phyloP scores from a whole-genome alignment of 495 filamentous ascomycete species.

The Xylaria intraflava region DNA sequence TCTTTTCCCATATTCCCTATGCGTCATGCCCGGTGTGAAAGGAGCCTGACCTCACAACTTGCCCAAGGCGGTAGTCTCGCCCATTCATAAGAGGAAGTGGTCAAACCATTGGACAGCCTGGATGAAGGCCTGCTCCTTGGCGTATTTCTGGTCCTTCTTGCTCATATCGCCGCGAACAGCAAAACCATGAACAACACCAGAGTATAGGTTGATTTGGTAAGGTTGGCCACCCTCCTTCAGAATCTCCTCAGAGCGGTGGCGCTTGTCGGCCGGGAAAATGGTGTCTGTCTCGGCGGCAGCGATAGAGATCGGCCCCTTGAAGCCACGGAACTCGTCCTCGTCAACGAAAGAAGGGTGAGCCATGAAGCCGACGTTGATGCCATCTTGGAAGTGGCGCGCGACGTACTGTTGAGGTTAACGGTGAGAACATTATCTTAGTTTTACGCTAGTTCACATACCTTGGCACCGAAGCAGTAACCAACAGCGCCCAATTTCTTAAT shows the following conservation, averaged over 20 bases:
- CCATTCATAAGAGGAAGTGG: conserved; percentile 36
- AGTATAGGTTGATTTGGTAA: conserved; percentile 79
- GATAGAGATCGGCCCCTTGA: conserved; percentile 67
- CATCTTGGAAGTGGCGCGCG: conserved; percentile 38
- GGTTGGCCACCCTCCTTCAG: conserved; percentile 54
- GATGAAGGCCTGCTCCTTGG: conserved; percentile 79
- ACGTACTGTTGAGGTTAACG: conserved; percentile 31
- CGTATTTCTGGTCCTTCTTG: conserved; percentile 58
- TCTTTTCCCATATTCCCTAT: not conserved
- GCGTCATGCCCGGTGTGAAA: too few species aligned
- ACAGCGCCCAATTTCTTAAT: conserved; percentile 63
- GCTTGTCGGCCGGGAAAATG: conserved; percentile 72
- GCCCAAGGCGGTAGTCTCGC: not conserved
- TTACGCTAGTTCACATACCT: conserved; percentile 28
- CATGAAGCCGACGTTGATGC: conserved; percentile 55
- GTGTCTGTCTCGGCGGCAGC: conserved; percentile 70
- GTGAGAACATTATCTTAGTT: not conserved
- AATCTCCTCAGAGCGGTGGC: conserved; percentile 50
- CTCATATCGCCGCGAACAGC: conserved; percentile 61
- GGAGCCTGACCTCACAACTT: not conserved
- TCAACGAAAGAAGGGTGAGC: conserved; percentile 76
- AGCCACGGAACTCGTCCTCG: conserved; percentile 65
- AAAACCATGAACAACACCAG: conserved; percentile 73
- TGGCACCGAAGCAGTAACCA: conserved; percentile 76
- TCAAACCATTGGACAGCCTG: conserved; percentile 81